Conservation (phyloP, 2,329 filamentous ascomycete genomes). For the Aspergillus aculeatinus region DNA sequence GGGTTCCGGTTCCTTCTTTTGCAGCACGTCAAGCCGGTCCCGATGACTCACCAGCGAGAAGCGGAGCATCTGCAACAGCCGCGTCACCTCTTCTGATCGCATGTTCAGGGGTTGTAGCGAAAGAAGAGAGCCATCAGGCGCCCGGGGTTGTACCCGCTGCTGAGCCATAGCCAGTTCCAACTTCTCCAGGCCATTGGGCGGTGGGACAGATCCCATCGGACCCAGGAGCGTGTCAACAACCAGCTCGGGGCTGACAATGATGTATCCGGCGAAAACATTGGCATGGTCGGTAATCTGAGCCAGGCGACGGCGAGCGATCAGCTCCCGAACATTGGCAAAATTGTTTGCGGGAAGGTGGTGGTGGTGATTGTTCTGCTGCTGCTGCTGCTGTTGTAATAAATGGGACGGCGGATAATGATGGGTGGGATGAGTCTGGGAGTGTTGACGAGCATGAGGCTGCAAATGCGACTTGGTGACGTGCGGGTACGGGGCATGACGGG, state of each 20-base stretch:
- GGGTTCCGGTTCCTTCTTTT: slow-evolving; percentile 39
- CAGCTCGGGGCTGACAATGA: slow-evolving; percentile 45
- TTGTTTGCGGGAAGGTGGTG: slow-evolving; percentile 38
- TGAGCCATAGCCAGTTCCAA: slow-evolving; percentile 46
- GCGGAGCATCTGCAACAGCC: slow-evolving; percentile 44
- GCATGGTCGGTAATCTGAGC: slow-evolving; percentile 47
- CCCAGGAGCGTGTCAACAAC: slow-evolving; percentile 45
- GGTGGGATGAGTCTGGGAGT: slow-evolving; percentile 18
- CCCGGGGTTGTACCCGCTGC: slow-evolving; percentile 42
- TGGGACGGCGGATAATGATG: slow-evolving; percentile 16
- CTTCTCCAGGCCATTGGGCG: slow-evolving; percentile 44
- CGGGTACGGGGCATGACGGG: slow-evolving; percentile 40
- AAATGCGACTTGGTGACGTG: slow-evolving; percentile 36
- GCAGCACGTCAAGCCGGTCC: slow-evolving; percentile 39
- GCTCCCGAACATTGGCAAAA: slow-evolving; percentile 43
- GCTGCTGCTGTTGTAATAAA: slow-evolving; percentile 19
- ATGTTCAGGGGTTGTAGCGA: slow-evolving; percentile 44
- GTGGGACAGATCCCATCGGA: slow-evolving; percentile 41
- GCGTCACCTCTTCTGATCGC: slow-evolving; percentile 45
- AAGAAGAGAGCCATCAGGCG: slow-evolving; percentile 39
- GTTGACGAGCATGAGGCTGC: slow-evolving; percentile 21
- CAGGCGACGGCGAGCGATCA: slow-evolving; percentile 43
- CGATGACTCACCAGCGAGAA: slow-evolving; percentile 44
- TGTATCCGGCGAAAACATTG: slow-evolving; percentile 46
- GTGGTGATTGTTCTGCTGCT: slow-evolving; percentile 17